Conservation (phyloP, 2,329 filamentous ascomycete species). For the Calonectria multiphialidica region DNA sequence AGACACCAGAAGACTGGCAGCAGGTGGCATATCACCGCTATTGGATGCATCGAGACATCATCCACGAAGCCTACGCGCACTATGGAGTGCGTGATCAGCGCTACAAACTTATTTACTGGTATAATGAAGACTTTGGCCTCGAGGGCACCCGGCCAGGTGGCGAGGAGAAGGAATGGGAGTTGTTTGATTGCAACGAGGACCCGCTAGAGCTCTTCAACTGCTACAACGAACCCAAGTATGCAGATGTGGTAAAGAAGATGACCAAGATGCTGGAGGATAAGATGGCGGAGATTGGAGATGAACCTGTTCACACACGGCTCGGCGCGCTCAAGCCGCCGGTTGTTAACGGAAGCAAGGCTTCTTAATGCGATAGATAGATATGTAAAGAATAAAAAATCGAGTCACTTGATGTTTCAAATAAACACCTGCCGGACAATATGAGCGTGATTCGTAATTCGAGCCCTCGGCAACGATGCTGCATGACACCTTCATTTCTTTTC, state of each 20-base stretch:
- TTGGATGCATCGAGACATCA: slow-evolving; percentile 66
- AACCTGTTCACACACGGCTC: slow-evolving; percentile 46
- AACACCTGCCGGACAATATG: neutral
- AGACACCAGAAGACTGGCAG: slow-evolving; percentile 58
- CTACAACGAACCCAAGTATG: slow-evolving; percentile 54
- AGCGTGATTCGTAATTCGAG: too few relatives aligned
- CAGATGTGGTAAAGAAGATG: slow-evolving; percentile 54
- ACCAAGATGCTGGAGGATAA: slow-evolving; percentile 57
- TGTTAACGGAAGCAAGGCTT: neutral
- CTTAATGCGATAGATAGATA: neutral
- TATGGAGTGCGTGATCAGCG: slow-evolving; percentile 64
- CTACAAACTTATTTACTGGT: slow-evolving; percentile 71
- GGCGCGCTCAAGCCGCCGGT: neutral
- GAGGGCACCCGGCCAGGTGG: slow-evolving; percentile 56
- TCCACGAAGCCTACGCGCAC: slow-evolving; percentile 63
- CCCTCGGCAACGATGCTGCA: neutral
- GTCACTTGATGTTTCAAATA: neutral
- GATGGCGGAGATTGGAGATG: slow-evolving; percentile 65
- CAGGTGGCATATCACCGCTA: slow-evolving; percentile 67
- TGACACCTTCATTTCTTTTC: neutral
- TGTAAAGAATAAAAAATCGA: neutral
- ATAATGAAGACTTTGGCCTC: slow-evolving; percentile 61
- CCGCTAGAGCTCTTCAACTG: slow-evolving; percentile 61
- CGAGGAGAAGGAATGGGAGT: slow-evolving; percentile 62
- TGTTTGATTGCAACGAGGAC: slow-evolving; percentile 65